Base-by-base conservation (phyloP, 2,329 filamentous ascomycete species). In the Fusarium sp. region DNA sequence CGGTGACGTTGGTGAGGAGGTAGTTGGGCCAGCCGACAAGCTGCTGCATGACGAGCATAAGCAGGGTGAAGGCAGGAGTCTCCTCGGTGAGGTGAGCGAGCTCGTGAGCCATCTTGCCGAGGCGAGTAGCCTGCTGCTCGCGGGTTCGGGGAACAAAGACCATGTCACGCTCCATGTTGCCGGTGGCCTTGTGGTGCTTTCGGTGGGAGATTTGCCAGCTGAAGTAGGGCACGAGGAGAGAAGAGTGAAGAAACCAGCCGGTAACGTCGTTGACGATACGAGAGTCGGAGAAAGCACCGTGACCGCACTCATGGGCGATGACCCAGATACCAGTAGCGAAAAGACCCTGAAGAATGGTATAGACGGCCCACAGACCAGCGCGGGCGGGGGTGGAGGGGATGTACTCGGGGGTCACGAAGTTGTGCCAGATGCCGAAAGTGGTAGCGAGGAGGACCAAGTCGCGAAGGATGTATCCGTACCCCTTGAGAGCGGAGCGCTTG, bases 121-220 rank as follows among this genome's bases (percentile, higher is more conserved):
- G 79, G 60, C 91, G 90, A 63, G 85, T 86, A 70, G 94, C 93
- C 76, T 92, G 94, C 77, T 91, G 83, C 71, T 96, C 89, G 60
- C 94, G 90, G 56, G 94, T 97, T 82, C 93, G 93, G 63, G 96
- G 96, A n/a, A 98, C 86, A 79, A 97, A 98, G 67, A 98, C 96
- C 96, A 99, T 99, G 82, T 99, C 96, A 72, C 95, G 93, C 82
- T 96, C 94, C 83, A 99, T 90, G 86, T 99, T 89, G 74, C 94
- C 96, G 37, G 96, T 99, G 69, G 94, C 94, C 88, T 98, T 98
- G 91, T 99, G 96, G 85, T 99, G 96, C 89, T 97, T 97, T 84
- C 93, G 92, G 84, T 99, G 96, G 71, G 94, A 97, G 82, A 98
- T 94, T 84, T 99, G 97, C 96, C 96, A 99, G 78, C 93, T 97